Percentiles rank a stretch among this genome's conserved stretches.
phyloP scores from a whole-genome alignment of 345 rosid genomes.

The Eucalyptus polybractea region DNA sequence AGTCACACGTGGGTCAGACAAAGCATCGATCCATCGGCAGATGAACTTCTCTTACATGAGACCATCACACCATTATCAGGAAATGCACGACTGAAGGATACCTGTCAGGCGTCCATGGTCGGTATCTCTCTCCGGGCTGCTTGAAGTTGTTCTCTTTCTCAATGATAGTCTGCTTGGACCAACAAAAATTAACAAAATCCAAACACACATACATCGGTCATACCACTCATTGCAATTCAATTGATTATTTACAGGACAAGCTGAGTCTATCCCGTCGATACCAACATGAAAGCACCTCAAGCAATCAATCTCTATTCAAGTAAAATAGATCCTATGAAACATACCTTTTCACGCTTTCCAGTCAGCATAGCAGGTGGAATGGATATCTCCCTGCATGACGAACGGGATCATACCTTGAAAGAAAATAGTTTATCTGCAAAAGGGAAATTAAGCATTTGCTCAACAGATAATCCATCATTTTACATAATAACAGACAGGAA shows the following conservation, averaged over 20 bases:
- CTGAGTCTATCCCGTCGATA: background rate
- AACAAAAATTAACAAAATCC: background rate
- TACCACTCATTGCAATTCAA: background rate
- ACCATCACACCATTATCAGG: background rate
- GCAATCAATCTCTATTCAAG: too few species aligned
- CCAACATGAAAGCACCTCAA: background rate
- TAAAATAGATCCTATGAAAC: too few species aligned
- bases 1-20: conserved; percentile 74
- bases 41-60: conserved; percentile 41
- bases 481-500: too few species aligned
- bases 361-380: too few species aligned
- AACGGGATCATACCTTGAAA: too few species aligned
- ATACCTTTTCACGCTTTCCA: too few species aligned
- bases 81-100: background rate
- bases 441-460: too few species aligned
- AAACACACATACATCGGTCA: background rate
- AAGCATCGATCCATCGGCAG: conserved; percentile 55
- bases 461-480: too few species aligned
- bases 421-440: too few species aligned
- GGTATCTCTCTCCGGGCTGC: conserved; percentile 85
- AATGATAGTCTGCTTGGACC: conserved; percentile 43
- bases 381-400: too few species aligned
- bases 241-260: background rate
- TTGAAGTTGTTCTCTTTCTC: conserved; percentile 89
- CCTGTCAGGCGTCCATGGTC: conserved; percentile 75